Evolutionary conservation across 2,329 filamentous ascomycete genomes (phyloP).

Genomic region (Arthrinium puccinioides): DNA sequence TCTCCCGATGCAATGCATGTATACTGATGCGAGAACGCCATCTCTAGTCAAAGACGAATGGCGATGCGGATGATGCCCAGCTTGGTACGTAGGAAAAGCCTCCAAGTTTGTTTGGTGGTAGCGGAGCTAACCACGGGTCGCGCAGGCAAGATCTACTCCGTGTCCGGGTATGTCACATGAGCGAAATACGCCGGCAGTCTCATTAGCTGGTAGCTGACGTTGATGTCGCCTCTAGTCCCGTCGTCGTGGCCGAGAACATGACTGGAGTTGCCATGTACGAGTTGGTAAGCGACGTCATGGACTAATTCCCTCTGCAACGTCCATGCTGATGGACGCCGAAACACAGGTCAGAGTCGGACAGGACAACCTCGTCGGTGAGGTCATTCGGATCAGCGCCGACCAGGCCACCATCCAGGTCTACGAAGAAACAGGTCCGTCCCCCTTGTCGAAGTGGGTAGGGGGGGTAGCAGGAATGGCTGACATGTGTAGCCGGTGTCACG

Average conservation of each 20-base stretch:
- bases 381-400: constrained; percentile 94
- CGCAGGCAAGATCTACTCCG: constrained; percentile 50
- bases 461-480: constrained; percentile 10
- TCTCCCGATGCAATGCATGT: too few relatives aligned
- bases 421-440: constrained; percentile 81
- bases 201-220: constrained; percentile 23
- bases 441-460: not conserved
- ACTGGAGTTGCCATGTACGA: constrained; percentile 99
- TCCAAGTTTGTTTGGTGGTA: too few relatives aligned
- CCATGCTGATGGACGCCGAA: constrained; percentile 9
- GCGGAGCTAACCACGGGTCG: not conserved
- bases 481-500: constrained; percentile 70
- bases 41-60: constrained; percentile 22
- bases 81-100: constrained; percentile 22
- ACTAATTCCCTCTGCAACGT: constrained; percentile 8
- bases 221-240: constrained; percentile 50
- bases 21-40: too few relatives aligned
- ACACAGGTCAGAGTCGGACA: constrained; percentile 80
- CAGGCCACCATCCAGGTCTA: constrained; percentile 98
- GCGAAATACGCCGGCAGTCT: not conserved
- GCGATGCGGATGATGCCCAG: constrained; percentile 21
- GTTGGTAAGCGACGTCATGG: constrained; percentile 60
- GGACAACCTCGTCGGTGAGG: constrained; percentile 88
- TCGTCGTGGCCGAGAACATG: constrained; percentile 97
- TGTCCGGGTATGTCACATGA: constrained; percentile 32